phyloP scores from a whole-genome alignment of 768 basidiomycete genomes.

The Sporobolomyces phaffii region DNA sequence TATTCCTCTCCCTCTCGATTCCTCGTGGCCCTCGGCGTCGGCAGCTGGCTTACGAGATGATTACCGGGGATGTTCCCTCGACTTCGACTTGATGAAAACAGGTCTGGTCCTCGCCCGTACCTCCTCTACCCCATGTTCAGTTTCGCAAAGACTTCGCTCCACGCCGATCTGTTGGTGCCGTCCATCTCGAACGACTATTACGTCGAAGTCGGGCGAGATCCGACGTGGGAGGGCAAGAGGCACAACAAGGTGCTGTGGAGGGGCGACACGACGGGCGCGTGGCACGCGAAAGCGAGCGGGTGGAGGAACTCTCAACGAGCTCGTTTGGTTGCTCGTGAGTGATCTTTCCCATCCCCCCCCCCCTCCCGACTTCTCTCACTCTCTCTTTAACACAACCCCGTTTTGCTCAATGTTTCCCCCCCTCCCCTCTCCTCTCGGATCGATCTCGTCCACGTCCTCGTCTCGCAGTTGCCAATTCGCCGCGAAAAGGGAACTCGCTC shows the following conservation, averaged over 20 bases:
- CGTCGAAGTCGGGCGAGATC: constrained; percentile 35
- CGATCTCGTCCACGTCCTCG: no score
- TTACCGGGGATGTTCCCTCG: no score
- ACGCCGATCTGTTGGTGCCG: constrained; percentile 43
- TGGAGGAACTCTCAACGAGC: constrained; percentile 42
- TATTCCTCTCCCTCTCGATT: not conserved
- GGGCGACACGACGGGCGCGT: constrained; percentile 48
- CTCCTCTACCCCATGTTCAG: constrained; percentile 40
- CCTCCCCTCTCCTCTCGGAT: no score
- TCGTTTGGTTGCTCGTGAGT: constrained; percentile 32
- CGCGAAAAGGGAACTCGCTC: not conserved
- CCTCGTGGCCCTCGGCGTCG: no score
- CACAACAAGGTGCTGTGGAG: constrained; percentile 49
- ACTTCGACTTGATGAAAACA: not conserved
- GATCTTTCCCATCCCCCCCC: no score
- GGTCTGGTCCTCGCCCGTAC: constrained; percentile 40
- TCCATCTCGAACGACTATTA: constrained; percentile 52
- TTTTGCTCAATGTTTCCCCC: no score
- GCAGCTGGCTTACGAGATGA: no score
- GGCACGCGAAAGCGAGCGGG: constrained; percentile 23
- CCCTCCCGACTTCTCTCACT: not conserved
- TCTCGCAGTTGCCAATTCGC: constrained; percentile 22
- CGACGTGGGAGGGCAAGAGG: constrained; percentile 48
- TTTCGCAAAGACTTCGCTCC: constrained; percentile 33
- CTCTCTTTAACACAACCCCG: not conserved